Evolutionary conservation across 1,284 basidiomycete genomes (phyloP).

Genomic region (Irpex sp.): DNA sequence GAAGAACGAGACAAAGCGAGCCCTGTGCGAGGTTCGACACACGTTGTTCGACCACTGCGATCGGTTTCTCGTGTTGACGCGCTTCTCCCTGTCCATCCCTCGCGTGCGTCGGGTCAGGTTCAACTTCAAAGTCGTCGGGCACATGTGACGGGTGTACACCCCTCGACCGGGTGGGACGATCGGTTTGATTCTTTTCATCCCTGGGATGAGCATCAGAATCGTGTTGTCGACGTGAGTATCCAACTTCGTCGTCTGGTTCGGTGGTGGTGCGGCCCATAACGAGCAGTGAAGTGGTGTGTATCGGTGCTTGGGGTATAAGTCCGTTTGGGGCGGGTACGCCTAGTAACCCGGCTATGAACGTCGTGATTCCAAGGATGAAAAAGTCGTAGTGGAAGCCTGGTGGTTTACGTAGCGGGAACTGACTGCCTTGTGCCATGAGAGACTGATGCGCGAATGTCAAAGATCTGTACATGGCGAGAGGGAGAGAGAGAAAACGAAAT

Average conservation of each 20-base stretch:
- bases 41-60: conserved; percentile 85
- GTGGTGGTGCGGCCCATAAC: conserved; percentile 56
- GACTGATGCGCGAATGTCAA: conserved; percentile 43
- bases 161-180: not conserved
- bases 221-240: too few species aligned
- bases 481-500: not conserved
- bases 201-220: conserved; percentile 8
- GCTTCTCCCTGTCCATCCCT: conserved; percentile 23
- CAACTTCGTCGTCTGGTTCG: conserved; percentile 40
- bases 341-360: conserved; percentile 87
- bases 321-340: conserved; percentile 95
- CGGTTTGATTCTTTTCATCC: not conserved
- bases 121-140: conserved; percentile 19
- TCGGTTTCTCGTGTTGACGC: conserved; percentile 52
- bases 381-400: conserved; percentile 93
- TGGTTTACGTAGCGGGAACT: conserved; percentile 88
- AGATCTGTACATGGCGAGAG: not conserved
- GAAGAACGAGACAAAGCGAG: conserved; percentile 72
- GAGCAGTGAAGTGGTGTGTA: conserved; percentile 85
- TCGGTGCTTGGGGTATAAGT: conserved; percentile 93
- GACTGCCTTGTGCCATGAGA: conserved; percentile 89
- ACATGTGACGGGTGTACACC: conserved; percentile 16
- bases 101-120: conserved; percentile 23
- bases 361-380: conserved; percentile 88
- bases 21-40: conserved; percentile 88